phyloP scores from a whole-genome alignment of 495 filamentous ascomycete genomes.

The Penicillium pancosmium region DNA sequence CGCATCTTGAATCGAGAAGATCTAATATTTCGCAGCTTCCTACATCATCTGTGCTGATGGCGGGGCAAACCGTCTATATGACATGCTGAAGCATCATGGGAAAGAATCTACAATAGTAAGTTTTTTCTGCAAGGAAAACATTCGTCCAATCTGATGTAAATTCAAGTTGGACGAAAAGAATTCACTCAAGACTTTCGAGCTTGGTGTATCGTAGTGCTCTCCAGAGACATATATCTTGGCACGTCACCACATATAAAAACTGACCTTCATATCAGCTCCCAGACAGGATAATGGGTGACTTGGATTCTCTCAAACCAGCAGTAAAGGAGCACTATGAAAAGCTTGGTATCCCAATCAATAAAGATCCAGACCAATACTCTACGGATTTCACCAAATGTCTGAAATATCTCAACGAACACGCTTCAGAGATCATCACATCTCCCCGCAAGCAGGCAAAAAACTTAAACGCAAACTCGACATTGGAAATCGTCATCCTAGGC shows the following conservation, averaged over 20 bases:
- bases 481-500: constrained; percentile 72
- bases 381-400: constrained; percentile 83
- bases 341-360: constrained; percentile 56
- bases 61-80: constrained; percentile 79
- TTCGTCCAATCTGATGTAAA: too few species aligned
- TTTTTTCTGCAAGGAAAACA: neutral
- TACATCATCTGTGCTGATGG: constrained; percentile 83
- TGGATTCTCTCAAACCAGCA: constrained; percentile 74
- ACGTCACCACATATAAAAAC: neutral
- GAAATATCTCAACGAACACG: constrained; percentile 56
- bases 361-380: constrained; percentile 76
- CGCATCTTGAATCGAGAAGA: neutral
- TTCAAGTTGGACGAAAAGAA: too few species aligned
- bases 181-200: too few species aligned
- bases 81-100: constrained; percentile 42
- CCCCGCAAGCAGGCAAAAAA: constrained; percentile 7
- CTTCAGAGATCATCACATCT: constrained; percentile 30
- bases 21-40: constrained; percentile 44
- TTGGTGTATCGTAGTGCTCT: too few species aligned
- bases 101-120: constrained; percentile 46
- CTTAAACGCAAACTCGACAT: neutral
- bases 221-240: too few species aligned
- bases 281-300: constrained; percentile 76
- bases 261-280: constrained; percentile 49
- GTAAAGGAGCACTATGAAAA: constrained; percentile 62